Percentiles rank a stretch among this genome's conserved stretches.
Conservation (phyloP, 208 protist genomes). For the Herpetomonas tarakana region DNA sequence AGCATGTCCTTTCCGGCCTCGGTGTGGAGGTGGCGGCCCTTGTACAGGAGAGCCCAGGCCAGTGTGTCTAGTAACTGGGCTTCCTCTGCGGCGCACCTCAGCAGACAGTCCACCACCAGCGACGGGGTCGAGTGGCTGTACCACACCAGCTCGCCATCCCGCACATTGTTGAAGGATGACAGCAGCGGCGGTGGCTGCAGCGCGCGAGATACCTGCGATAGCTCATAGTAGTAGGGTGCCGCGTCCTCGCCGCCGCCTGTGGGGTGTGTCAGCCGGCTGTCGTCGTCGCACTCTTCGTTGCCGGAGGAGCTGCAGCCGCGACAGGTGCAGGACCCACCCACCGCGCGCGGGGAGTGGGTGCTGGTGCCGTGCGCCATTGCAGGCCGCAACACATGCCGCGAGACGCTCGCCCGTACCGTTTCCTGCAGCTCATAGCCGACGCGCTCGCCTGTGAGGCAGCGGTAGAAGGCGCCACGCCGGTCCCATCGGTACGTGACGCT, state of each 20-base stretch:
- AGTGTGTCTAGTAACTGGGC: conserved; percentile 4
- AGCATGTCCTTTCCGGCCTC: neutral
- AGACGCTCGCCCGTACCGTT: neutral
- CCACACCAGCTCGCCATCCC: neutral
- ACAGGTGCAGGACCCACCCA: neutral
- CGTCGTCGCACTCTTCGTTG: neutral
- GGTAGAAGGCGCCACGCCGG: conserved; percentile 4
- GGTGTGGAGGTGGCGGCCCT: conserved; percentile 4
- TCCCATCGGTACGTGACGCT: conserved; percentile 2
- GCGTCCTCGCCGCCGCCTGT: neutral
- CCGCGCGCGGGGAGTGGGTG: too few species aligned
- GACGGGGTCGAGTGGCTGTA: conserved; percentile 1
- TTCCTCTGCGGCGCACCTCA: conserved; percentile 15
- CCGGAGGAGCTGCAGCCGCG: neutral
- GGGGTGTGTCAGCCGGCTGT: neutral
- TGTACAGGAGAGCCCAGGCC: conserved; percentile 12
- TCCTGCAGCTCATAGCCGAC: neutral
- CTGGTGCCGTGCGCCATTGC: neutral
- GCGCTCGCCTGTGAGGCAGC: conserved; percentile 1
- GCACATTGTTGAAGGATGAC: neutral
- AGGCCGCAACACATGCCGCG: neutral
- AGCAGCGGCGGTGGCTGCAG: neutral
- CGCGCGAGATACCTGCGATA: neutral
- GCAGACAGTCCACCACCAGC: conserved; percentile 10
- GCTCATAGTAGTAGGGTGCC: conserved; percentile 1